Evolutionary conservation across 2,329 filamentous ascomycete genomes (phyloP).

Genomic region (Alternaria sp.): DNA sequence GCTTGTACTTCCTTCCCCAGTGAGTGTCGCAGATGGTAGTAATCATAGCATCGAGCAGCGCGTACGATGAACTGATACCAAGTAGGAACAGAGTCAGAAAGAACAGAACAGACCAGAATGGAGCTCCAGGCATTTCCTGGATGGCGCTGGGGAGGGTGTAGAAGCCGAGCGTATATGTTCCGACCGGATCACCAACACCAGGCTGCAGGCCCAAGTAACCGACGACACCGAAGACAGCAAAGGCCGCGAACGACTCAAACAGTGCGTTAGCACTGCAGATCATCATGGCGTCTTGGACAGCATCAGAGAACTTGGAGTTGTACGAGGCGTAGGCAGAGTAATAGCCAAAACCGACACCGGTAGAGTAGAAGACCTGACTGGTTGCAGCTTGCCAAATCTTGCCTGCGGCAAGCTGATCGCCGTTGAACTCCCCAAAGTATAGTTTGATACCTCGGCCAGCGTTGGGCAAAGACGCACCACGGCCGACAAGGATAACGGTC

Average conservation of each 20-base stretch:
- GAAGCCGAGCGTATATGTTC: conserved; percentile 61
- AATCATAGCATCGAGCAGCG: conserved; percentile 61
- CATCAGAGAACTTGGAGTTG: conserved; percentile 60
- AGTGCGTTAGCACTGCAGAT: conserved; percentile 60
- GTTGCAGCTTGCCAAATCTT: conserved; percentile 61
- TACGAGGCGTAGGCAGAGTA: conserved; percentile 64
- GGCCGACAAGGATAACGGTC: conserved; percentile 15
- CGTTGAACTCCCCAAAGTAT: conserved; percentile 10
- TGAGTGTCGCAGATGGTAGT: conserved; percentile 59
- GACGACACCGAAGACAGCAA: conserved; percentile 59
- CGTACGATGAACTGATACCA: conserved; percentile 62
- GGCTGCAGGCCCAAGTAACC: conserved; percentile 51
- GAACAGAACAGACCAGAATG: conserved; percentile 60
- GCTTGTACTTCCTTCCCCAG: conserved; percentile 36
- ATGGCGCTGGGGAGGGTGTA: conserved; percentile 61
- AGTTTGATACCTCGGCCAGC: conserved; percentile 13
- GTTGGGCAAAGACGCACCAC: conserved; percentile 16
- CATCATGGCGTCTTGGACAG: conserved; percentile 61
- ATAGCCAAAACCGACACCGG: conserved; percentile 55
- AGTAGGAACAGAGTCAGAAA: conserved; percentile 63
- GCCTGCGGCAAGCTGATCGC: conserved; percentile 37
- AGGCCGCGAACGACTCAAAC: conserved; percentile 57
- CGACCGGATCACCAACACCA: conserved; percentile 50
- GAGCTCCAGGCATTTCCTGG: conserved; percentile 59
- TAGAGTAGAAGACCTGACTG: conserved; percentile 62